These are phyloP conservation scores for Laburnicola sp. DNA, from an alignment of 2,329 filamentous ascomycete genomes.

Conservation along the genomic window DNA sequence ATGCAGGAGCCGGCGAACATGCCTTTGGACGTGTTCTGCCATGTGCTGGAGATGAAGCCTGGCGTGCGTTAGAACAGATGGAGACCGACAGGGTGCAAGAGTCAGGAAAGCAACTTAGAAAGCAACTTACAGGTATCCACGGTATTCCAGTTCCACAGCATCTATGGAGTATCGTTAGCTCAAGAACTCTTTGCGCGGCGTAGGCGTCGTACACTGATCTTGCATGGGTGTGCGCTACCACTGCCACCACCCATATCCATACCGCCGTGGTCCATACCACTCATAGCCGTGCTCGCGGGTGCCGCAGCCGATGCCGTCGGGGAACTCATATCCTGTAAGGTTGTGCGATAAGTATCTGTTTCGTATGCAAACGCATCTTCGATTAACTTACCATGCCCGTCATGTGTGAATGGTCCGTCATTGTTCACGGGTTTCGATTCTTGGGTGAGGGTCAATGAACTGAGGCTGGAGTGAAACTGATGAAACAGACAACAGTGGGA, in stretches of 20 bases:
- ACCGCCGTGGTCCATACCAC: constrained; percentile 21
- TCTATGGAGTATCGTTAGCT: constrained; percentile 41
- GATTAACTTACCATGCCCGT: constrained; percentile 15
- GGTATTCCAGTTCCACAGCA: constrained; percentile 81
- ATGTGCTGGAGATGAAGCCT: constrained; percentile 68
- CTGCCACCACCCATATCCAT: constrained; percentile 29
- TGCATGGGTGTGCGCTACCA: constrained; percentile 27
- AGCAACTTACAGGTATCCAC: constrained; percentile 60
- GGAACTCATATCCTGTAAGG: constrained; percentile 12
- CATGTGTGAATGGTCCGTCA: constrained; percentile 15
- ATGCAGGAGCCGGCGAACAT: constrained; percentile 84
- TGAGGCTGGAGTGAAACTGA: background rate
- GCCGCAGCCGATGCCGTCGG: constrained; percentile 26
- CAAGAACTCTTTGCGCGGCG: too few relatives aligned
- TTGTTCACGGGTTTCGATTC: background rate
- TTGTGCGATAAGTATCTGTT: background rate
- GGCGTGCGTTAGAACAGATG: background rate
- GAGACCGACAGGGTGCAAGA: background rate
- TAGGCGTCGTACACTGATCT: constrained; percentile 32
- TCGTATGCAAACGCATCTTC: constrained; percentile 5
- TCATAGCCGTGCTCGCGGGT: constrained; percentile 20
- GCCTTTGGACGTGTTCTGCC: constrained; percentile 69
- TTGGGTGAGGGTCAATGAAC: background rate
- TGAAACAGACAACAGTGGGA: background rate
- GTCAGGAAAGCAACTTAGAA: background rate